Percentiles rank a stretch among this genome's conserved stretches.
These are phyloP conservation scores for Ogataea ramenticola DNA, from an alignment of 805 yeast species.

Conservation along the genomic window DNA sequence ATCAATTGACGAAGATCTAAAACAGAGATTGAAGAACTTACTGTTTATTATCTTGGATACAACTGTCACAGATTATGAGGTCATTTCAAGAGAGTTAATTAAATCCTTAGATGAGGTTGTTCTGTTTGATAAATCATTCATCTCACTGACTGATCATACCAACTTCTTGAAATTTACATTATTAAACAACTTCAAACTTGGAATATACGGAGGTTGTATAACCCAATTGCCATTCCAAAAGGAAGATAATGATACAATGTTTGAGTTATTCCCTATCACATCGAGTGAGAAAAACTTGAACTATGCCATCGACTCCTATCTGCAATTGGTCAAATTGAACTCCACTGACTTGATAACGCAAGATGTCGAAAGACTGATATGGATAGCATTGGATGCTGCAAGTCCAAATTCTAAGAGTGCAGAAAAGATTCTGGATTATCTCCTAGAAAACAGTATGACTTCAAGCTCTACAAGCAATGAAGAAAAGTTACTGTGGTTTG, in stretches of 20 bases:
- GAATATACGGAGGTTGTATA: slow-evolving; percentile 18
- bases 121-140: slow-evolving; percentile 35
- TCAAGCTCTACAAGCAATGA: slow-evolving; percentile 7
- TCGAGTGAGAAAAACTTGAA: slow-evolving; percentile 21
- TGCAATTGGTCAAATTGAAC: slow-evolving; percentile 22
- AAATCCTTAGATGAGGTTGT: slow-evolving; percentile 37
- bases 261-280: slow-evolving; percentile 25
- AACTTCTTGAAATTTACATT: slow-evolving; percentile 24
- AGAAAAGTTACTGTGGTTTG: slow-evolving; percentile 21
- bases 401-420: slow-evolving; percentile 14
- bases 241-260: slow-evolving; percentile 13
- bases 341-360: slow-evolving; percentile 8
- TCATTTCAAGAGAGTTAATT: slow-evolving; percentile 31
- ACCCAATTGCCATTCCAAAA: slow-evolving; percentile 17
- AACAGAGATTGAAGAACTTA: slow-evolving; percentile 28
- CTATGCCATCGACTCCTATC: slow-evolving; percentile 20
- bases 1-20: slow-evolving; percentile 23
- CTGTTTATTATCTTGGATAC: slow-evolving; percentile 30
- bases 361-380: slow-evolving; percentile 16
- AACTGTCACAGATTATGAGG: slow-evolving; percentile 25
- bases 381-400: slow-evolving; percentile 26
- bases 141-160: slow-evolving; percentile 24
- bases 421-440: slow-evolving; percentile 12
- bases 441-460: slow-evolving; percentile 15
- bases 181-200: slow-evolving; percentile 26